These are phyloP conservation scores for Tubosaeta brunneosetosa DNA, from an alignment of 768 basidiomycete genomes.

Conservation along the genomic window DNA sequence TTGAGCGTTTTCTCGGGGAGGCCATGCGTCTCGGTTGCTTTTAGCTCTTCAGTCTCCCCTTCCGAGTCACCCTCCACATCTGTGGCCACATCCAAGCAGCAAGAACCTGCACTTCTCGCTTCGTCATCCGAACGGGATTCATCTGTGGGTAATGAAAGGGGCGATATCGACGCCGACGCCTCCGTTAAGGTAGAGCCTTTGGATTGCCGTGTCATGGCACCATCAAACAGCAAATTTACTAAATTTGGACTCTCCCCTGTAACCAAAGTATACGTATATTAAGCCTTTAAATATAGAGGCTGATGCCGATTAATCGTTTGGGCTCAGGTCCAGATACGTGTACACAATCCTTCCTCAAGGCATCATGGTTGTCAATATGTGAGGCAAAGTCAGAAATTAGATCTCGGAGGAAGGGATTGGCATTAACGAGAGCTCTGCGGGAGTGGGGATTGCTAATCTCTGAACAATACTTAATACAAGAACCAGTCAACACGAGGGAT, in stretches of 20 bases:
- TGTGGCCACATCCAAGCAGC: conserved; percentile 12
- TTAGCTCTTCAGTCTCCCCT: conserved; percentile 28
- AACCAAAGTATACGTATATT: background rate
- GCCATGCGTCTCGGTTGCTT: conserved; percentile 54
- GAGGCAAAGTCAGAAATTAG: background rate
- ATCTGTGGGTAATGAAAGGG: background rate
- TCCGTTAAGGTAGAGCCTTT: background rate
- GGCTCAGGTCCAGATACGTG: background rate
- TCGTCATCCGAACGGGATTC: background rate
- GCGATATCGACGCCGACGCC: background rate
- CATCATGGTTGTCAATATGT: no score
- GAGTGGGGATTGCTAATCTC: conserved; percentile 13
- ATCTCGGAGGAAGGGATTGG: background rate
- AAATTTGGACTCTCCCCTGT: background rate
- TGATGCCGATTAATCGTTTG: no score
- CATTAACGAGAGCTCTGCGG: background rate
- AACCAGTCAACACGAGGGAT: background rate
- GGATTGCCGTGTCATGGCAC: background rate
- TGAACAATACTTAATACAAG: conserved; percentile 3
- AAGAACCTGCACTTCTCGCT: background rate
- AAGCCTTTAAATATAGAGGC: no score
- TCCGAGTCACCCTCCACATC: conserved; percentile 21
- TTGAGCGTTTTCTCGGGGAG: conserved; percentile 50
- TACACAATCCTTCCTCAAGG: no score
- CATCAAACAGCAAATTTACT: background rate